Evolutionary conservation across 2,329 filamentous ascomycete genomes (phyloP).

Genomic region (Epichloe sylvatica): DNA sequence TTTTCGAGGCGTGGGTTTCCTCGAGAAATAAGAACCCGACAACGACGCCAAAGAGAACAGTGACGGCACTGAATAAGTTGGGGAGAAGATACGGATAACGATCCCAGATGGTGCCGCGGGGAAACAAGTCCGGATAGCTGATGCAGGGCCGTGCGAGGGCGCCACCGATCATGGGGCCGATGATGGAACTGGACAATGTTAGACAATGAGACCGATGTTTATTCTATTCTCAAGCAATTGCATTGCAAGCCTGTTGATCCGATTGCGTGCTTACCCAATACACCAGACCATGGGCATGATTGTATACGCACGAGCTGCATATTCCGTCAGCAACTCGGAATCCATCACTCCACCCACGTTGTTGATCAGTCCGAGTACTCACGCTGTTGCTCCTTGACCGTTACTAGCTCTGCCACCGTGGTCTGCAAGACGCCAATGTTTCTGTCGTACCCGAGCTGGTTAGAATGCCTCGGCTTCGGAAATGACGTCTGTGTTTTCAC

Average conservation of each 20-base stretch:
- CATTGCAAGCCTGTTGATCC: not conserved
- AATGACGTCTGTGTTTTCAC: not conserved
- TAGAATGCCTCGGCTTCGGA: not conserved
- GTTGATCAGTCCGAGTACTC: slow-evolving; percentile 21
- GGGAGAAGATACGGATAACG: slow-evolving; percentile 80
- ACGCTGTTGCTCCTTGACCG: slow-evolving; percentile 86
- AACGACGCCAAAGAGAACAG: slow-evolving; percentile 61
- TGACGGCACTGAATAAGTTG: slow-evolving; percentile 76
- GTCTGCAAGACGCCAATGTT: slow-evolving; percentile 95
- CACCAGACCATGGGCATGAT: slow-evolving; percentile 99
- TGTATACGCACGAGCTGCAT: slow-evolving; percentile 71
- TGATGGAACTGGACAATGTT: slow-evolving; percentile 52
- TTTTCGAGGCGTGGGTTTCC: slow-evolving; percentile 81
- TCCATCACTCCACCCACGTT: not conserved
- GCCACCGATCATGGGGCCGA: slow-evolving; percentile 84
- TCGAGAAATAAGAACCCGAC: slow-evolving; percentile 80
- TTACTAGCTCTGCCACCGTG: slow-evolving; percentile 86
- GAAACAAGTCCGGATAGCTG: slow-evolving; percentile 64
- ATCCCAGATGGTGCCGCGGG: slow-evolving; percentile 64
- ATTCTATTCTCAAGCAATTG: too few relatives aligned
- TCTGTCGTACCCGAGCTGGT: slow-evolving; percentile 24
- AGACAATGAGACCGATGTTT: not conserved
- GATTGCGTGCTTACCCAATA: slow-evolving; percentile 49
- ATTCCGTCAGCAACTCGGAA: not conserved
- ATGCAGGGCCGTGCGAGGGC: slow-evolving; percentile 75